These are phyloP conservation scores for Multifurca ochricompacta DNA, from an alignment of 768 basidiomycete species.

Conservation along the genomic window DNA sequence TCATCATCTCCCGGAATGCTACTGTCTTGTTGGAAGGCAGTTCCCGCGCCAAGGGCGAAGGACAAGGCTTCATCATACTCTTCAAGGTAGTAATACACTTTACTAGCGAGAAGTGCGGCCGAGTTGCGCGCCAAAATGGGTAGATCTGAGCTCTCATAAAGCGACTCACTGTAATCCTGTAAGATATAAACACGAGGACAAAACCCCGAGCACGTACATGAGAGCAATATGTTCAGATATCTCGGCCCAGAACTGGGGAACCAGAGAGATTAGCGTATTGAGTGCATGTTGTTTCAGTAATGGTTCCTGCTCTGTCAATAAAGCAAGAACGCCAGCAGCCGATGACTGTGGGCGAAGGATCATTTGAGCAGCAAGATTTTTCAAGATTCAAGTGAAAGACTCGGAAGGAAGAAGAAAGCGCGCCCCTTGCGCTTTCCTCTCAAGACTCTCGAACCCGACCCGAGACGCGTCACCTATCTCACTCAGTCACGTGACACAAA, in stretches of 20 bases:
- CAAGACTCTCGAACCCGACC: slow-evolving; percentile 1
- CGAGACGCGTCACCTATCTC: slow-evolving; percentile 34
- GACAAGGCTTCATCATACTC: slow-evolving; percentile 94
- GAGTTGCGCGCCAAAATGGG: slow-evolving; percentile 66
- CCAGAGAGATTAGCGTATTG: slow-evolving; percentile 68
- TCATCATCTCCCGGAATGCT: slow-evolving; percentile 62
- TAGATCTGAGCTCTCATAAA: slow-evolving; percentile 80
- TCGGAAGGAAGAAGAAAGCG: slow-evolving; percentile 17
- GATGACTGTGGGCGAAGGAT: slow-evolving; percentile 70
- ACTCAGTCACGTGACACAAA: slow-evolving; percentile 3
- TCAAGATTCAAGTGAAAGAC: too few relatives aligned
- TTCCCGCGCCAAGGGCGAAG: slow-evolving; percentile 87
- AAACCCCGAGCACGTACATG: slow-evolving; percentile 54
- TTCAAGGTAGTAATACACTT: slow-evolving; percentile 95
- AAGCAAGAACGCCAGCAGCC: slow-evolving; percentile 83
- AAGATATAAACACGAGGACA: neutral
- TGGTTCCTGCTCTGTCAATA: slow-evolving; percentile 83
- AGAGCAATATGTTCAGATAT: slow-evolving; percentile 89
- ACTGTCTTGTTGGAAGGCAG: slow-evolving; percentile 73
- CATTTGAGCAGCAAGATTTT: too few relatives aligned
- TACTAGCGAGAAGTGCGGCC: slow-evolving; percentile 91
- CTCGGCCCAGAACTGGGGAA: slow-evolving; percentile 97
- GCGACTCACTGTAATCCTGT: slow-evolving; percentile 55
- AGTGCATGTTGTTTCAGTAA: slow-evolving; percentile 90
- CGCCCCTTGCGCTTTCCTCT: too few relatives aligned